These are phyloP conservation scores for Metschnikowia chrysomelidarum DNA, from an alignment of 805 yeast species.

Conservation along the genomic window DNA sequence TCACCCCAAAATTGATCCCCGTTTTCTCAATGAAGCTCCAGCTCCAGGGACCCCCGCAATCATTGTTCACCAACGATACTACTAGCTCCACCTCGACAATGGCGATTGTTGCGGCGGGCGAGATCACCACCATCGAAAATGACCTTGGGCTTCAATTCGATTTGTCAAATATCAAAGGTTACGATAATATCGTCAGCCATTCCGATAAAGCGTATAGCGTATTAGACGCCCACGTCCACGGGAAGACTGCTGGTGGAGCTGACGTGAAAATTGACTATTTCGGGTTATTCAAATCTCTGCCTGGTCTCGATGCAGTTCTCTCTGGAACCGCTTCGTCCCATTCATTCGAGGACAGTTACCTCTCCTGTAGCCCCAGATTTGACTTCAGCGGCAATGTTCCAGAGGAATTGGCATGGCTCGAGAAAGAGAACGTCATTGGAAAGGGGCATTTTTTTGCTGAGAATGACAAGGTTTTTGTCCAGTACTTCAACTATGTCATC, in stretches of 20 bases:
- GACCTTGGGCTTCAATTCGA: conserved; percentile 33
- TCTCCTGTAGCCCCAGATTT: conserved; percentile 48
- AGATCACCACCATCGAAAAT: conserved; percentile 30
- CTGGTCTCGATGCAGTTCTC: conserved; percentile 35
- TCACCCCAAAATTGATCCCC: conserved; percentile 29
- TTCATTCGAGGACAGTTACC: conserved; percentile 46
- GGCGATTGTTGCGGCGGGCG: conserved; percentile 28
- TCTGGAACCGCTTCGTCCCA: conserved; percentile 28
- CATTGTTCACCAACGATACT: conserved; percentile 18
- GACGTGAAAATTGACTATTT: conserved; percentile 44
- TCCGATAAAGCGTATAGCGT: conserved; percentile 24
- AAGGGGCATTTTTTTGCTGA: conserved; percentile 59
- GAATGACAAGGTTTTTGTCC: conserved; percentile 49
- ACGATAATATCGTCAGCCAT: conserved; percentile 46
- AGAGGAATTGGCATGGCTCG: conserved; percentile 51
- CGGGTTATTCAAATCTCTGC: conserved; percentile 46
- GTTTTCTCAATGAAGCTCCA: conserved; percentile 31
- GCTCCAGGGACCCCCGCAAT: conserved; percentile 21
- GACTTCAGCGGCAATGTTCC: conserved; percentile 41
- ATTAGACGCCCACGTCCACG: conserved; percentile 52
- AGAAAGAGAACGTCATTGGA: conserved; percentile 49
- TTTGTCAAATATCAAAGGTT: conserved; percentile 33
- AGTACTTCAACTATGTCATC: conserved; percentile 48
- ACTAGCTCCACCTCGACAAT: conserved; percentile 21
- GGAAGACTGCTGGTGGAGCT: conserved; percentile 43